These are phyloP conservation scores for Penicillium sp. DNA, from an alignment of 2,329 filamentous ascomycete species.

Conservation along the genomic window DNA sequence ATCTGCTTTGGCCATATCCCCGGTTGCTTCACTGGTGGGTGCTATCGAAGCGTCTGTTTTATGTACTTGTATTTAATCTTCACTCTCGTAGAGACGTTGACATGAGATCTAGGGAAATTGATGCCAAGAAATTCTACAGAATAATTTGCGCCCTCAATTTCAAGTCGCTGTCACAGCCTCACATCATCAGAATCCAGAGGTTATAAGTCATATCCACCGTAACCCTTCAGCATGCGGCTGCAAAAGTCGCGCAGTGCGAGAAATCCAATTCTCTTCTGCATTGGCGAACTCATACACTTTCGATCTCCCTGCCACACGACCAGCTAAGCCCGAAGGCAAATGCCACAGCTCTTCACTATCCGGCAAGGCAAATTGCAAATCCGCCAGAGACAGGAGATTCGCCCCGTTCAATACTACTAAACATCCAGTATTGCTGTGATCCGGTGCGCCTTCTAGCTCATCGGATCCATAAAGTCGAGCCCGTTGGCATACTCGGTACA, in stretches of 20 bases:
- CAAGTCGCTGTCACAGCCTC: background rate
- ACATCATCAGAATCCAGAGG: background rate
- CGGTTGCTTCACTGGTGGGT: no score
- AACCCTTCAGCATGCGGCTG: background rate
- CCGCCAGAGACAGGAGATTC: background rate
- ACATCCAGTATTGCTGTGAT: background rate
- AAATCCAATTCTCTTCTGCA: background rate
- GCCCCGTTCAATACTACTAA: background rate
- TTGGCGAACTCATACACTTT: background rate
- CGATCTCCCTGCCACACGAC: background rate
- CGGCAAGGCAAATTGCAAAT: slow-evolving; percentile 3
- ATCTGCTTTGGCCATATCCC: background rate
- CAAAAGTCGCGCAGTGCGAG: background rate
- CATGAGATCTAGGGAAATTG: background rate
- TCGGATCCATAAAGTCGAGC: background rate
- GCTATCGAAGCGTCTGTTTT: background rate
- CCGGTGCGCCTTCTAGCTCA: background rate
- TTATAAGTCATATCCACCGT: background rate
- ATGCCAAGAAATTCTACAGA: background rate
- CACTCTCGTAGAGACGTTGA: background rate
- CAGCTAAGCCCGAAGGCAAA: background rate
- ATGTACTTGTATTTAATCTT: no score
- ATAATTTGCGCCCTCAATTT: background rate
- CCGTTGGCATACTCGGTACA: background rate
- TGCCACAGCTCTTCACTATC: slow-evolving; percentile 4